Evolutionary conservation across 352 stramenopile species (phyloP), one percentile per base, ranked within the genome.

Genomic region (Phytophthora sansomeana): DNA sequence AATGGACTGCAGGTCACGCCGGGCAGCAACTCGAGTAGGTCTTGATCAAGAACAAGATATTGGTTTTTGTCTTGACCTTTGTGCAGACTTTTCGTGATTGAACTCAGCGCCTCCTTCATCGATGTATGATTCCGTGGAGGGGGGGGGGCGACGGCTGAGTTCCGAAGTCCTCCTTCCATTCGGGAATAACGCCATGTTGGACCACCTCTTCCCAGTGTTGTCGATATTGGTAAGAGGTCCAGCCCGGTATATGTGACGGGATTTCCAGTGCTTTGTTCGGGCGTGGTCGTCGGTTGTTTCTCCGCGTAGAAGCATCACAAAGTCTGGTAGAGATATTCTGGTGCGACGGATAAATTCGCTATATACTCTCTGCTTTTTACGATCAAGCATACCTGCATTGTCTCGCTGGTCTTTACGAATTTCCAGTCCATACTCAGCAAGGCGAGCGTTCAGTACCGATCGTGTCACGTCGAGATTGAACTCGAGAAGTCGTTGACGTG

Each of bases 21-120:
- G 3, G 8, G 35, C 3, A 60, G 32, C 0, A 29, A 7, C 4
- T 29, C 5, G 1, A 57, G 36, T 1, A 69, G 13, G 28, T 61
- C 59, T 8, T 61, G 10, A 36, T 67, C 59, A 4, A 61, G 30
- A 35, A 67, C 29, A 4, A 67, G 30, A 42, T 67, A 67, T 16
- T 42, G 49, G n/a, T 49, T 21, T 0, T 24, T 10, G 29, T 59
- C 58, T n/a, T 60, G 58, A 24, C 58, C 39, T 54, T 38, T 49
- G 1, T 49, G 41, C n/a, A 67, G 33, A 16, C 19, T 35, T n/a
- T 67, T 67, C 6, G 52, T n/a, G 1, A 67, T 32, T 13, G 21
- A 5, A 9, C 59, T 59, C 5, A 58, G 5, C 5, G 29, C 48
- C 2, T 14, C 6, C 5, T 4, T 2, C 3, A 41, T 39, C 0